These are phyloP conservation scores for Trichoderma simmonsii DNA, from an alignment of 2,329 filamentous ascomycete genomes.

Conservation along the genomic window DNA sequence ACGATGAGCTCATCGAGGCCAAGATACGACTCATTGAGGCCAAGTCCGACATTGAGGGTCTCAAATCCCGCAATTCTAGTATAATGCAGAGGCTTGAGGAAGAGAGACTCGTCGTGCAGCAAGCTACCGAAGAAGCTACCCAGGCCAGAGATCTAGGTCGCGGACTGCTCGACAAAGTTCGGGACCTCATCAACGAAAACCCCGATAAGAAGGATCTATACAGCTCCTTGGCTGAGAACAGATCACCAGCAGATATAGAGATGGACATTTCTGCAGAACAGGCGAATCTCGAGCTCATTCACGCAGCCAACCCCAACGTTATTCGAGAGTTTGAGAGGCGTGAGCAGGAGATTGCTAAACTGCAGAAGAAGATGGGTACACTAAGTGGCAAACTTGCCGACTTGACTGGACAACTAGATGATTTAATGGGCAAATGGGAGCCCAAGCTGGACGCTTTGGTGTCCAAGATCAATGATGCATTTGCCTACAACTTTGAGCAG, in stretches of 20 bases:
- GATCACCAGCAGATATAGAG: conserved; percentile 62
- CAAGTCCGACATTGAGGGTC: conserved; percentile 68
- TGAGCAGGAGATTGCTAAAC: conserved; percentile 63
- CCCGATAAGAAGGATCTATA: conserved; percentile 42
- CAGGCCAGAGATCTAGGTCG: conserved; percentile 34
- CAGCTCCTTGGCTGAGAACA: conserved; percentile 43
- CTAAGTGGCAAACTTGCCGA: conserved; percentile 54
- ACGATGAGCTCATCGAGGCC: conserved; percentile 64
- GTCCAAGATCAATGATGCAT: conserved; percentile 80
- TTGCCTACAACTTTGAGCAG: conserved; percentile 87
- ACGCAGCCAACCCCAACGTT: conserved; percentile 71
- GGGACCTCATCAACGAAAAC: conserved; percentile 38
- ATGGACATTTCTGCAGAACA: conserved; percentile 71
- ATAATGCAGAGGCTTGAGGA: conserved; percentile 53
- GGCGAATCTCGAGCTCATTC: conserved; percentile 74
- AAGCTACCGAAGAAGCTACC: conserved; percentile 40
- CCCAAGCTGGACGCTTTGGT: conserved; percentile 76
- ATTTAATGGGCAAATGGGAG: conserved; percentile 74
- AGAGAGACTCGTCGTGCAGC: conserved; percentile 37
- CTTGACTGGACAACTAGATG: conserved; percentile 56
- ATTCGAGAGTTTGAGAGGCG: conserved; percentile 76
- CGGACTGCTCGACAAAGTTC: conserved; percentile 35
- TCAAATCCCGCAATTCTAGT: conserved; percentile 63
- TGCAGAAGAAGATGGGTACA: conserved; percentile 55
- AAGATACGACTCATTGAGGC: conserved; percentile 75